These are phyloP conservation scores for Acanthamoeba culbertsoni DNA, from an alignment of 208 protist species.

Conservation along the genomic window DNA sequence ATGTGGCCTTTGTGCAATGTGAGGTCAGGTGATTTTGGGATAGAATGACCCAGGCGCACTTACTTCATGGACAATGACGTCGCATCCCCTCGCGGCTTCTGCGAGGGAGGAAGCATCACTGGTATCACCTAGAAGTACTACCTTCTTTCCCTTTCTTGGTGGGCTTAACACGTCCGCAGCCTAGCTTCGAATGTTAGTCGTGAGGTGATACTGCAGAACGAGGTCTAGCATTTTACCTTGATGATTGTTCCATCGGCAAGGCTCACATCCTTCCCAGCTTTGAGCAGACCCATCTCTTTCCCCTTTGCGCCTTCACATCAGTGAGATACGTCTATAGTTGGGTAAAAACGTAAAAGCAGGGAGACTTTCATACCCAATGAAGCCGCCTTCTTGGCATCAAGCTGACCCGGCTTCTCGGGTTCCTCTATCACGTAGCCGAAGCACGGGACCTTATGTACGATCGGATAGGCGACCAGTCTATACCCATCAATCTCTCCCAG, in stretches of 20 bases:
- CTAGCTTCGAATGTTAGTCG: neutral
- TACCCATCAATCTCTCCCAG: constrained; percentile 33
- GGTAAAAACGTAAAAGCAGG: neutral
- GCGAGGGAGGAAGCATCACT: constrained; percentile 56
- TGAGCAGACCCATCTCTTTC: constrained; percentile 61
- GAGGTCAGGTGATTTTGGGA: neutral
- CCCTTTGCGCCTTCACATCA: constrained; percentile 49
- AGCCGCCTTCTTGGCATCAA: constrained; percentile 57
- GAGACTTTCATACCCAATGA: neutral
- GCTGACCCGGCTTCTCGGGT: constrained; percentile 66
- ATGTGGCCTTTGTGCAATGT: constrained; percentile 36
- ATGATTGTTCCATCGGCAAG: constrained; percentile 39
- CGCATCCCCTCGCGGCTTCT: constrained; percentile 62
- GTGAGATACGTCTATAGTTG: neutral
- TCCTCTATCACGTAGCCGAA: constrained; percentile 68
- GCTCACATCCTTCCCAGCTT: constrained; percentile 63
- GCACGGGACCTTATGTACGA: constrained; percentile 67
- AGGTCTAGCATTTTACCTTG: constrained; percentile 38
- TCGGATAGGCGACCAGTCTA: constrained; percentile 60
- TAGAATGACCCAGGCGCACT: too few relatives aligned
- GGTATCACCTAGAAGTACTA: constrained; percentile 73
- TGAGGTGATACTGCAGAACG: neutral
- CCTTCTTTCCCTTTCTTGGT: constrained; percentile 53
- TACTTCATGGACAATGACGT: constrained; percentile 70
- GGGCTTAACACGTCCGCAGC: constrained; percentile 56